Conservation (phyloP, 768 basidiomycete species). For the Boletus pseudopeckii region DNA sequence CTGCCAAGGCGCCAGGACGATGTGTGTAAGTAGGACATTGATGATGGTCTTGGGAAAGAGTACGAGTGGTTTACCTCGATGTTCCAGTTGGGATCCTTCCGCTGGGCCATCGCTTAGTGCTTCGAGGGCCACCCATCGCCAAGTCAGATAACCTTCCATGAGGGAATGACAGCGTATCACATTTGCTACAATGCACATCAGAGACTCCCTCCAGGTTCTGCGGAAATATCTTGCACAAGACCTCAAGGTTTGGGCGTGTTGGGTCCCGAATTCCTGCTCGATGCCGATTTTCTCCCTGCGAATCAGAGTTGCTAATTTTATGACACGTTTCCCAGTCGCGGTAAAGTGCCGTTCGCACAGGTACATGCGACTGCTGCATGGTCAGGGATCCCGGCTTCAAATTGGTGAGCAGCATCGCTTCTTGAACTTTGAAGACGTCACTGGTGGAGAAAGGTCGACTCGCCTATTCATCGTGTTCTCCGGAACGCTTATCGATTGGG, state of each 20-base stretch:
- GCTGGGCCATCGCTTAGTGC: slow-evolving; percentile 11
- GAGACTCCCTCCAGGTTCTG: neutral
- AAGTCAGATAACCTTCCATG: neutral
- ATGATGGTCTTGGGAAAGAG: neutral
- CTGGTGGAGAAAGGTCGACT: slow-evolving; percentile 5
- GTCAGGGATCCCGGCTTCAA: slow-evolving; percentile 5
- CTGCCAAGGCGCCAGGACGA: neutral
- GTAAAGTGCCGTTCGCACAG: neutral
- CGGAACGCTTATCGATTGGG: slow-evolving; percentile 11
- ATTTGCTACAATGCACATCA: slow-evolving; percentile 12
- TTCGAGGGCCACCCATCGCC: slow-evolving; percentile 11
- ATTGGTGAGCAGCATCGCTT: slow-evolving; percentile 5
- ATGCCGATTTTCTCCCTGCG: neutral
- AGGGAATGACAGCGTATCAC: slow-evolving; percentile 3
- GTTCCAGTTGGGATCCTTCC: neutral
- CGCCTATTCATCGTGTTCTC: slow-evolving; percentile 16
- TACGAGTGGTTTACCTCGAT: slow-evolving; percentile 10
- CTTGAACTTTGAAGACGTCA: slow-evolving; percentile 9
- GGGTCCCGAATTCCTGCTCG: neutral
- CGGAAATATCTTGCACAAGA: neutral
- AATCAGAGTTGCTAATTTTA: neutral
- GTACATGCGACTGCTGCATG: slow-evolving; percentile 15
- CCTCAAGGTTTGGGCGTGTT: slow-evolving; percentile 15
- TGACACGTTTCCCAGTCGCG: neutral
- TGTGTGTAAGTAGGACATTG: neutral